Evolutionary conservation across 306 rosid genomes (phyloP), one percentile per base, ranked within the genome.

Genomic region (Gillenia trifoliata): DNA sequence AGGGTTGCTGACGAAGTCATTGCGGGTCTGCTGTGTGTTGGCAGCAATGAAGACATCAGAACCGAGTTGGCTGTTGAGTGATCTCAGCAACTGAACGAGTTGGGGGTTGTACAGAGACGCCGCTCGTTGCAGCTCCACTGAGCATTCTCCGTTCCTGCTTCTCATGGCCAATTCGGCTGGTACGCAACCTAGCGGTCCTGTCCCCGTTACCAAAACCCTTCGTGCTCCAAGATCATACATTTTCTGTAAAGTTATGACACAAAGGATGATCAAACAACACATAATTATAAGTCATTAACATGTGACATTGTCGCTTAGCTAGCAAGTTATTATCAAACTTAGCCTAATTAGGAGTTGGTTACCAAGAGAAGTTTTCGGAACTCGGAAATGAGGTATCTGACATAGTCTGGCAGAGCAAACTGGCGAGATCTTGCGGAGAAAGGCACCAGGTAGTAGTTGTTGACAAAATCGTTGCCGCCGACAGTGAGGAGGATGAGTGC

Each of bases 401-500:
- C 96, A 6, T 89, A 92, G 55, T 87, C 80, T 0, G 94, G 98
- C 29, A 92, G 85, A 77, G 65, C 0, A 66, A 9, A 93, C 12
- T 93, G 93, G 49, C 90, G 89, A 10, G 98, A 93, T 79, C 98
- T 83, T 4, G 91, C 92, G 7, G 98, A 93, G 83, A 3, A 83
- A 33, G 98, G 98, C 2, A 89, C 85, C 36, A 93, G 63, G 74
- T 86, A 93, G 80, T 90, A 93, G 74, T 93, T 93, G 65, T 93
- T 93, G 6, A 93, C 98, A 36, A 93, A 93, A 56, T 93, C 98
- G 9, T 93, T 93, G 65, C 98, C 98, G 13, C 98, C 98, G 1
- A 85, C 76, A 1, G 98, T 93, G 56, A 90, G 73, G 1, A 92
- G 96, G 26, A 87, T 76, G 2, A 90, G 82, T 16, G 91, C 88